Conservation (phyloP, 306 rosid genomes). For the Medicago arabica region DNA sequence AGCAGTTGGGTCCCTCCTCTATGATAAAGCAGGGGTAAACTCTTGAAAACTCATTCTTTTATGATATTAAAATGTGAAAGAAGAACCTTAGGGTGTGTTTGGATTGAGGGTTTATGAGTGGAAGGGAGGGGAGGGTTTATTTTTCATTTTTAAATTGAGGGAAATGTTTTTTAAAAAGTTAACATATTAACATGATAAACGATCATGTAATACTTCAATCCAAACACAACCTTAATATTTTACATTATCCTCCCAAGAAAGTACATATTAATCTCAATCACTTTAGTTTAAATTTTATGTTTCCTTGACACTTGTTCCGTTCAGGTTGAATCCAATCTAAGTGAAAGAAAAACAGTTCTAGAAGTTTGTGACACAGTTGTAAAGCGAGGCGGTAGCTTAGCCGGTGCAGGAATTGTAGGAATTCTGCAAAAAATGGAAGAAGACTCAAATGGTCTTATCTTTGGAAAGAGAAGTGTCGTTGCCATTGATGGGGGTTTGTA, state of each 20-base stretch:
- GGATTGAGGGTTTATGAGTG: no score
- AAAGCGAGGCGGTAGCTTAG: conserved; percentile 89
- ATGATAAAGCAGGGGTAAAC: conserved; percentile 73
- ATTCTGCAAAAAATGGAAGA: conserved; percentile 87
- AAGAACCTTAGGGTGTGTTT: neutral
- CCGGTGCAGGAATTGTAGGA: conserved; percentile 96
- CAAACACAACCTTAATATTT: no score
- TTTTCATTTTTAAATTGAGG: no score
- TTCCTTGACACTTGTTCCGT: neutral
- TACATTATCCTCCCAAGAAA: neutral
- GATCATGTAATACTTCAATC: no score
- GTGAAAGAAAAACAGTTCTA: conserved; percentile 68
- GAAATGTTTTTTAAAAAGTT: no score
- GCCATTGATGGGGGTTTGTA: conserved; percentile 95
- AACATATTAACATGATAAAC: no score
- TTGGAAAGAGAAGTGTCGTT: conserved; percentile 86
- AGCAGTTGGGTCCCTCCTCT: conserved; percentile 68
- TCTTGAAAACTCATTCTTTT: conserved; percentile 8
- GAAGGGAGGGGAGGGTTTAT: no score
- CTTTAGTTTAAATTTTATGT: conserved; percentile 9
- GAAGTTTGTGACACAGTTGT: conserved; percentile 88
- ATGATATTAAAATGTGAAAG: conserved; percentile 5
- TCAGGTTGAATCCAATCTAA: conserved; percentile 70
- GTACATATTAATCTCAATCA: neutral
- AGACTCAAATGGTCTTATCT: conserved; percentile 60